Percentiles rank a stretch among this genome's conserved stretches.
phyloP scores from a whole-genome alignment of 2,329 filamentous ascomycete genomes.

The Fusarium beomiforme region DNA sequence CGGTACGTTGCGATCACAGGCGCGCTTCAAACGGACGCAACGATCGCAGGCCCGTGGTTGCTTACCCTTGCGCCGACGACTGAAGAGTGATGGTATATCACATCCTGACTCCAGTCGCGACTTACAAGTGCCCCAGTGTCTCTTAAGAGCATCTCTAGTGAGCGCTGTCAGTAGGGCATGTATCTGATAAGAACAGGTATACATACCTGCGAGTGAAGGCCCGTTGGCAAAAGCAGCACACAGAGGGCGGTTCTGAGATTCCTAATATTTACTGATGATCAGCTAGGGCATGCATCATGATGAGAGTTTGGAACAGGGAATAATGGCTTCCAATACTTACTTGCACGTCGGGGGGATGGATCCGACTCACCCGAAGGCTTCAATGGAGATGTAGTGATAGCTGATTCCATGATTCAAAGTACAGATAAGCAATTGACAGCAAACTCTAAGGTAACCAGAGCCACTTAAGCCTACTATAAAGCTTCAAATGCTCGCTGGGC shows the following conservation, averaged over 20 bases:
- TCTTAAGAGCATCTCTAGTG: not conserved
- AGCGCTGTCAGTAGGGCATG: too few species aligned
- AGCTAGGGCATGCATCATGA: too few species aligned
- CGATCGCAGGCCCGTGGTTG: not conserved
- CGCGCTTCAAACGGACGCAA: not conserved
- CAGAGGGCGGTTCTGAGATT: not conserved
- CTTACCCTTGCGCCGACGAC: not conserved
- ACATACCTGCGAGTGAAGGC: not conserved
- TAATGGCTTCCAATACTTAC: too few species aligned
- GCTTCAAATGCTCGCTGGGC: too few species aligned
- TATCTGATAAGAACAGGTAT: not conserved
- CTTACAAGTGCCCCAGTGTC: not conserved
- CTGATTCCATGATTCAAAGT: not conserved
- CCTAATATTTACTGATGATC: not conserved
- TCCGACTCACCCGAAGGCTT: not conserved
- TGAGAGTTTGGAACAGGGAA: too few species aligned
- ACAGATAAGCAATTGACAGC: too few species aligned
- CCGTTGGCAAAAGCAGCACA: not conserved
- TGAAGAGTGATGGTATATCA: not conserved
- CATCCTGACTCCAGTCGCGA: not conserved
- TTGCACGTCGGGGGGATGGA: not conserved
- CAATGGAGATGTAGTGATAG: not conserved
- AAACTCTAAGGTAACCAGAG: too few species aligned
- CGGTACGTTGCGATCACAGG: not conserved
- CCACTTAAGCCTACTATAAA: too few species aligned